Evolutionary conservation across 371 early-diverging fungal genomes (phyloP), one percentile per base, ranked within the genome.

Genomic region (Chytridiales sp.): DNA sequence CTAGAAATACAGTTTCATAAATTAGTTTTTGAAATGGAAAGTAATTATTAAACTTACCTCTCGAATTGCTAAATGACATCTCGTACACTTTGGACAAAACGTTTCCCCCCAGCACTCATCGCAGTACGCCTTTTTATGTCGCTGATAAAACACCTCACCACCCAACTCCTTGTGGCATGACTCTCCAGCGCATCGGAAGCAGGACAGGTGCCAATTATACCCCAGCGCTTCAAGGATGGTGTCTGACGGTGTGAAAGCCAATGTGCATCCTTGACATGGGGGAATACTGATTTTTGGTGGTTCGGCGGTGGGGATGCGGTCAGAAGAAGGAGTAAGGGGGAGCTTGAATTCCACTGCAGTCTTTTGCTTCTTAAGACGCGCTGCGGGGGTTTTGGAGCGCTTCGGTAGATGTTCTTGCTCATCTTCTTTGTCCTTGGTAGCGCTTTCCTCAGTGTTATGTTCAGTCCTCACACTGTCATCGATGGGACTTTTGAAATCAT

Each of bases 101-200:
- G 47, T 41, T 4, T 50, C 59, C 9, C 26, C 31, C 59, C 59
- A 59, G 29, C 59, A 59, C 9, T 21, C 8, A 17, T 59, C 59
- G 47, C 59, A 59, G 50, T 48, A 59, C 4, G 50, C 47, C 29
- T 41, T 49, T 27, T 49, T 47, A 13, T 50, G 50, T 15, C 59
- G 50, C 31, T 59, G 59, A 19, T 26, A 59, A 49, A 48, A 59
- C n/a, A 32, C 27, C 50, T 4, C 39, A 15, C 41, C 50, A 39
- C 21, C 59, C 59, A 49, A 59, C 50, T 38, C 38, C 50, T 30
- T 39, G 50, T 50, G 50, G 21, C 59, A 59, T 30, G 47, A 38
- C n/a, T 48, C 19, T 19, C 50, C 50, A 4, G 59, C 59, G 30
- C 59, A 59, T 19, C 39, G 47, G 50, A 59, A 59, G 39, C 59